Evolutionary conservation across 352 stramenopile genomes (phyloP).

Genomic region (Phytophthora cryptogea): DNA sequence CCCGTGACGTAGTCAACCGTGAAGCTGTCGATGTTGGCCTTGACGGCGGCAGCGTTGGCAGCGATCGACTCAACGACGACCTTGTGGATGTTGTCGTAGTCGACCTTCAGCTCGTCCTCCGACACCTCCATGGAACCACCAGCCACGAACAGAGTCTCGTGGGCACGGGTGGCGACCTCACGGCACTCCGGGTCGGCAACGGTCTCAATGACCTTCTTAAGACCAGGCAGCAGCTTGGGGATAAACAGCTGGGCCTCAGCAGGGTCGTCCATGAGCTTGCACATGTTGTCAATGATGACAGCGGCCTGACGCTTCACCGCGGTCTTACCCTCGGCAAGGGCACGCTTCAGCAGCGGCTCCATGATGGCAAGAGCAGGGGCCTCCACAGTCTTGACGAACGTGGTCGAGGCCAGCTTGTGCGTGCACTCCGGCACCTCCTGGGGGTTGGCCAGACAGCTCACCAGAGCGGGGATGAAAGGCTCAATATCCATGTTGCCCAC

Average conservation of each 20-base stretch:
- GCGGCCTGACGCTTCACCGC: slow-evolving; percentile 97
- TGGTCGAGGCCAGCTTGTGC: slow-evolving; percentile 98
- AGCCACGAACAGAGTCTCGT: slow-evolving; percentile 94
- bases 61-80: slow-evolving; percentile 83
- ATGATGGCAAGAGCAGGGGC: slow-evolving; percentile 96
- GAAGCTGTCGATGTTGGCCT: slow-evolving; percentile 90
- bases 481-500: slow-evolving; percentile 99
- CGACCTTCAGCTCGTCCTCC: slow-evolving; percentile 92
- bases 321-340: slow-evolving; percentile 95
- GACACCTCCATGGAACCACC: slow-evolving; percentile 93
- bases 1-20: slow-evolving; percentile 90
- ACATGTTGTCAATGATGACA: slow-evolving; percentile 99
- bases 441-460: slow-evolving; percentile 97
- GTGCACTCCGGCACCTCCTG: slow-evolving; percentile 98
- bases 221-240: slow-evolving; percentile 95
- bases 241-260: slow-evolving; percentile 97
- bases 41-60: slow-evolving; percentile 73
- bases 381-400: slow-evolving; percentile 99
- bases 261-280: slow-evolving; percentile 98
- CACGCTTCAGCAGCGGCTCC: slow-evolving; percentile 96
- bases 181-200: slow-evolving; percentile 97
- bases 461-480: slow-evolving; percentile 97
- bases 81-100: slow-evolving; percentile 84
- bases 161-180: slow-evolving; percentile 93
- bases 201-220: slow-evolving; percentile 96